Base-by-base conservation (phyloP, 768 basidiomycete genomes). In the Leccinellum albellum region DNA sequence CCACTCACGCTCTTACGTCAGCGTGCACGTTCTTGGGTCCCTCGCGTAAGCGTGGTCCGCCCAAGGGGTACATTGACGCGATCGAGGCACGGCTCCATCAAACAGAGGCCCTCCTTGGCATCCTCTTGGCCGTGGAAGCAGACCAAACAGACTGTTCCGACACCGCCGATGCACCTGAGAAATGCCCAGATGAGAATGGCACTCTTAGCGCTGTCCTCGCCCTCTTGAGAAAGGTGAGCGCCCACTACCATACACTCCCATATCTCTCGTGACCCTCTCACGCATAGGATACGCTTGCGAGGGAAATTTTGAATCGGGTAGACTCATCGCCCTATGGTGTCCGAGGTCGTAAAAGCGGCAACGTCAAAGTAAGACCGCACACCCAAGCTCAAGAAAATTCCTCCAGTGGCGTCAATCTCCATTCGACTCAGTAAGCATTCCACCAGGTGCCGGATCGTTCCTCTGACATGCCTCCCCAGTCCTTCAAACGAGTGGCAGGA, bases 51-150 rank as follows among this genome's bases (percentile, higher is more conserved):
- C 87, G 92, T 61, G 92, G 92, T 2, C 89, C 89, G 3, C 89
- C 91, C n/a, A 92, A 91, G 67, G 93, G 93, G 1, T 96, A 96
- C 77, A 94, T 96, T 67, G 92, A 95, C 66, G 92, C 92, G 28
- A 93, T 96, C 64, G 93, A 96, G 73, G 89, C 89, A 14, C 84
- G 91, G 14, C 75, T 96, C 6, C 94, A 96, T 63, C 91, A 95
- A 67, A 91, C 92, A 17, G 93, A 96, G 70, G 93, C 93, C 0
- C 78, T 96, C 42, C 77, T 96, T 28, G 94, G 92, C 52, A 88
- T 93, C 56, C 75, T 95, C 52, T 77, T 94, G 37, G 78, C 85
- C 46, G 66, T 73, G 23, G 71, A 74, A 51, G 65, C 71, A 31
- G 69, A 66, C 3, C 63, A 61, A 35, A 26, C 61, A 42, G 61